Base-by-base conservation (phyloP, 139 green algal genomes). In the Chlamydomonas urium region DNA sequence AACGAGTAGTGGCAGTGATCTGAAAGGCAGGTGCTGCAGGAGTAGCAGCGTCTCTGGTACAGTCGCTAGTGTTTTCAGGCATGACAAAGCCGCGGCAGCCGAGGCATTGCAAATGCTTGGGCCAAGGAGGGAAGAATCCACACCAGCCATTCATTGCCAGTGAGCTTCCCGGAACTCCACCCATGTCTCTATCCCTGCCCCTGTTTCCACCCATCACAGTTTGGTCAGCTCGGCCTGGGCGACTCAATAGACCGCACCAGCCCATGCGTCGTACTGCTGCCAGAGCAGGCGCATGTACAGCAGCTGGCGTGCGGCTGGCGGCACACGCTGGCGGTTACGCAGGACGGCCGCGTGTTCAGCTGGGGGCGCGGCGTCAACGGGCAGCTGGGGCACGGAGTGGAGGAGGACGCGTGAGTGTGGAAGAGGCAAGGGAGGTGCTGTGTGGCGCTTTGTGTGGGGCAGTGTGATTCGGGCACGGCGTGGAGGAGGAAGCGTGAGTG, bases 351-450 rank as follows among this genome's bases (percentile, higher is more conserved):
- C 4, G 84, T 93, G 31, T 97, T 77, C 69, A 80, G 75, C 36
- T 97, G 93, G 91, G 93, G 93, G 1, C 69, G 92, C 2, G 89
- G 86, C 33, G 86, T 88, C 31, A 95, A 92, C 29, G 92, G 91
- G 0, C 93, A 97, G 87, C 87, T 97, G 47, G 88, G 90, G 10
- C 74, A 75, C 5, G 75, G 75, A 1, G 24, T 26, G 37, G 76
- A 81, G 63, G 59, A 71, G 70, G 79, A 86, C 38, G 31, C 72
- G 78, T 79, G 66, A 33, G 47, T 67, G n/a, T n/a, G n/a, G n/a
- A n/a, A n/a, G n/a, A n/a, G n/a, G n/a, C n/a, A n/a, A n/a, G n/a
- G n/a, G n/a, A n/a, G n/a, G n/a, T n/a, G n/a, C n/a, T n/a, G n/a
- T n/a, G n/a, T n/a, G n/a, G n/a, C n/a, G n/a, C n/a, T n/a, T n/a